phyloP scores from a whole-genome alignment of 495 filamentous ascomycete species.

The Penicillium cosmopolitanum region DNA sequence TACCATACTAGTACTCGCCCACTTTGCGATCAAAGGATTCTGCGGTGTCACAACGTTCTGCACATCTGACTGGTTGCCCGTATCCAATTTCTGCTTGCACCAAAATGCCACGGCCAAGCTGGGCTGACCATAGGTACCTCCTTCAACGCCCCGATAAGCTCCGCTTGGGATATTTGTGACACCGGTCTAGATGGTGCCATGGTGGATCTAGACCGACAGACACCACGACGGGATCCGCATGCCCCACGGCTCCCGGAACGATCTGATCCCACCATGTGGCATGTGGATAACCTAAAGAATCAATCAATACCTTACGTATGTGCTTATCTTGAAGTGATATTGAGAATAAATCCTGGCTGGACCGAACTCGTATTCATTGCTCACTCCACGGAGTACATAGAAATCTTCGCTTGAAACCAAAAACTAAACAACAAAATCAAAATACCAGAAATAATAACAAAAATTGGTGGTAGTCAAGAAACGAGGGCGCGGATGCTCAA shows the following conservation, averaged over 20 bases:
- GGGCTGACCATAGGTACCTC: neutral
- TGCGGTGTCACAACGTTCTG: neutral
- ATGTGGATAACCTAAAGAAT: neutral
- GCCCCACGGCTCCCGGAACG: neutral
- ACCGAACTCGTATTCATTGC: conserved; percentile 13
- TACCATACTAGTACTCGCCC: neutral
- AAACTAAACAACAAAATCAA: conserved; percentile 6
- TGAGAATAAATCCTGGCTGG: neutral
- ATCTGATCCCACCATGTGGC: conserved; percentile 7
- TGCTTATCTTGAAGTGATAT: neutral
- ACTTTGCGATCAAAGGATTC: neutral
- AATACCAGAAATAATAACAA: neutral
- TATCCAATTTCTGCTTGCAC: conserved; percentile 2
- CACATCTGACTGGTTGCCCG: neutral
- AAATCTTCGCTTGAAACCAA: neutral
- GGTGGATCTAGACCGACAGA: conserved; percentile 6
- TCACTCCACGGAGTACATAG: conserved; percentile 8
- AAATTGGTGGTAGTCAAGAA: conserved; percentile 6
- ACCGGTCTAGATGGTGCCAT: conserved; percentile 1
- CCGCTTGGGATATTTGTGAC: neutral
- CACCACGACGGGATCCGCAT: neutral
- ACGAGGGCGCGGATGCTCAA: conserved; percentile 16
- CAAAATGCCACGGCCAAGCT: conserved; percentile 4
- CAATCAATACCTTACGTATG: neutral
- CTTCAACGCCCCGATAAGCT: neutral